Evolutionary conservation across 805 yeast species (phyloP).

Genomic region (Torulaspora maleeae): DNA sequence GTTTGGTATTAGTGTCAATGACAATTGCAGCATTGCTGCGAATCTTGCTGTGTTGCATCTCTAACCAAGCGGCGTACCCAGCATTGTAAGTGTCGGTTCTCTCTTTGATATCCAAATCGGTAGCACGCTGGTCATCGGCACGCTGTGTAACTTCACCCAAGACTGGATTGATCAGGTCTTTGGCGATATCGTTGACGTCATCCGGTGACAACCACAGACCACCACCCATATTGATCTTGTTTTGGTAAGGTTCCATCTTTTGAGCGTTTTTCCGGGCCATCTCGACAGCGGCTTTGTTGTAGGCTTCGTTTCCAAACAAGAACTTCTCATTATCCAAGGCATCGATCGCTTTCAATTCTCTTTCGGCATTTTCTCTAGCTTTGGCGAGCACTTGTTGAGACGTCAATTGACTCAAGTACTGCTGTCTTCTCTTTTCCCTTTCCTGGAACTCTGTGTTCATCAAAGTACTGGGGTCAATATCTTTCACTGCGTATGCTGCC

Average conservation of each 20-base stretch:
- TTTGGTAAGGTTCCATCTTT: conserved; percentile 48
- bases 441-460: conserved; percentile 44
- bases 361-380: conserved; percentile 52
- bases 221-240: conserved; percentile 78
- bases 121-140: conserved; percentile 62
- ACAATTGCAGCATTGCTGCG: conserved; percentile 40
- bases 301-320: conserved; percentile 44
- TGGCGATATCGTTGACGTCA: conserved; percentile 78
- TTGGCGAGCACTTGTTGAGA: conserved; percentile 42
- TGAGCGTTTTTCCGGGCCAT: conserved; percentile 67
- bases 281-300: conserved; percentile 68
- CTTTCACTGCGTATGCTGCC: conserved; percentile 40
- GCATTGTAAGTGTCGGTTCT: conserved; percentile 37
- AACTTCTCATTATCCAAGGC: conserved; percentile 28
- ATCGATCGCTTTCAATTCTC: conserved; percentile 40
- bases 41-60: conserved; percentile 36
- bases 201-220: conserved; percentile 71
- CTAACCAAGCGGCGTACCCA: conserved; percentile 41
- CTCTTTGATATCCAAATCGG: conserved; percentile 44
- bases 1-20: conserved; percentile 42
- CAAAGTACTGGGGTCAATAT: conserved; percentile 36
- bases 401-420: conserved; percentile 30
- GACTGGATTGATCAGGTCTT: conserved; percentile 76
- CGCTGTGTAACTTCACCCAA: conserved; percentile 64
- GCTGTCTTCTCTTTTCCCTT: conserved; percentile 32